Evolutionary conservation across 148 eudicot species (phyloP).

Genomic region (Fallopia convolvulus): DNA sequence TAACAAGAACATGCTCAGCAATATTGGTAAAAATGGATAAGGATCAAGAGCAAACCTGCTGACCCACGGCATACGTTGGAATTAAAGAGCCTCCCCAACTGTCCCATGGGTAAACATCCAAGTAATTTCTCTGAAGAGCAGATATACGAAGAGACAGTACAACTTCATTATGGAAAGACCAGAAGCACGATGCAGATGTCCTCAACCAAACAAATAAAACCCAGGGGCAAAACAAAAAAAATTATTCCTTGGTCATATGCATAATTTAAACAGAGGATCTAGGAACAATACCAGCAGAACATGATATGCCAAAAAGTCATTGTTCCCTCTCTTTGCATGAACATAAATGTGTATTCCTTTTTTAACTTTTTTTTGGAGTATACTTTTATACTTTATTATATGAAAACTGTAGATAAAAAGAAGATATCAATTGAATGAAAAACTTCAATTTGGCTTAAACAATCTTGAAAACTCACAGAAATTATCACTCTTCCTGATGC

Average conservation of each 20-base stretch:
- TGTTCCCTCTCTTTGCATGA: not conserved
- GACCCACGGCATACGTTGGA: constrained; percentile 71
- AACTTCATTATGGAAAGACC: not conserved
- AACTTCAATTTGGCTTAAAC: not conserved
- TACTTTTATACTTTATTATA: not conserved
- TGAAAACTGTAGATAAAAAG: not conserved
- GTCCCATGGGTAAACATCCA: constrained; percentile 84
- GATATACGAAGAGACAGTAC: constrained; percentile 11
- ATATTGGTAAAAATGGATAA: constrained; percentile 1
- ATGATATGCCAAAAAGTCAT: not conserved
- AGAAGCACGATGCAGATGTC: not conserved
- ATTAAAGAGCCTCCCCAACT: constrained; percentile 88
- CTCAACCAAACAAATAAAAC: not conserved
- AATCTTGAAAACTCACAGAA: constrained; percentile 34
- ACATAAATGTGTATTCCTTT: not conserved
- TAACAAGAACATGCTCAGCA: not conserved
- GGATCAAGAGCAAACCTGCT: constrained; percentile 48
- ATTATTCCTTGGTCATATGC: not conserved
- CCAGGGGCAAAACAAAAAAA: not conserved
- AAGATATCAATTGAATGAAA: not conserved
- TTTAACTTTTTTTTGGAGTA: not conserved
- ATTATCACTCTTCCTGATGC: constrained; percentile 87
- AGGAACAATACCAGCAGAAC: not conserved
- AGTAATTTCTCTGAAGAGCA: constrained; percentile 70
- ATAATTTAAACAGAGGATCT: not conserved